Percentiles rank a stretch among this genome's conserved stretches.
Evolutionary conservation across 2,329 filamentous ascomycete genomes (phyloP).

Genomic region (Orbilia brochopaga): DNA sequence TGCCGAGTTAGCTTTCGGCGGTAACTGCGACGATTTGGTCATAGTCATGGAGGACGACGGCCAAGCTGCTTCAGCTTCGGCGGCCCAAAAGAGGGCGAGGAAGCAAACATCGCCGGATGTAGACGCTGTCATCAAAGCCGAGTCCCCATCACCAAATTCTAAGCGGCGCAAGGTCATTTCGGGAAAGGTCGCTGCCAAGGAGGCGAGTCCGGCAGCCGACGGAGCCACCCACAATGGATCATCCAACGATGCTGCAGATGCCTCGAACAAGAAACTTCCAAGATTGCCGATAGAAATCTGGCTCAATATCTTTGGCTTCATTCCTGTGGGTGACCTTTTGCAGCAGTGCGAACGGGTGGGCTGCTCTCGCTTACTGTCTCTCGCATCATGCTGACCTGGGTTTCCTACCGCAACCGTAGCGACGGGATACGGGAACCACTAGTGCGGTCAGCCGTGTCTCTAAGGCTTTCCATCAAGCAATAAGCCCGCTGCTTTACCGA

Average conservation of each 20-base stretch:
- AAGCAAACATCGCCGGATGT: too few species aligned
- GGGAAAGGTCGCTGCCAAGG: neutral
- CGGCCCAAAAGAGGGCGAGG: too few species aligned
- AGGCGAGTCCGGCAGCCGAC: neutral
- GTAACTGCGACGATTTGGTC: too few species aligned
- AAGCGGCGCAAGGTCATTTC: neutral
- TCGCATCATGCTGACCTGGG: neutral
- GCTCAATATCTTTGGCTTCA: constrained; percentile 29
- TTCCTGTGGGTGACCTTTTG: constrained; percentile 10
- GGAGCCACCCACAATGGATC: too few species aligned
- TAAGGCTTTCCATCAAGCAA: constrained; percentile 18
- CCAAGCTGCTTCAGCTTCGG: too few species aligned
- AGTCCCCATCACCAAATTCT: too few species aligned
- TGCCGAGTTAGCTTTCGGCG: too few species aligned
- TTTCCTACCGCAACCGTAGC: neutral
- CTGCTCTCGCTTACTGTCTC: neutral
- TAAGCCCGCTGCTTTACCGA: constrained; percentile 26
- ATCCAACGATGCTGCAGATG: neutral
- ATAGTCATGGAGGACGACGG: too few species aligned
- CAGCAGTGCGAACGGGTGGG: neutral
- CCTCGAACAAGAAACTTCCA: neutral
- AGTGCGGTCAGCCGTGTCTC: constrained; percentile 29
- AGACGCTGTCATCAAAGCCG: too few species aligned
- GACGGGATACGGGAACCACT: constrained; percentile 22
- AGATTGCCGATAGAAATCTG: constrained; percentile 31